Percentiles rank a stretch among this genome's conserved stretches.
Evolutionary conservation across 345 rosid genomes (phyloP).

Genomic region (Trapa bicornis): DNA sequence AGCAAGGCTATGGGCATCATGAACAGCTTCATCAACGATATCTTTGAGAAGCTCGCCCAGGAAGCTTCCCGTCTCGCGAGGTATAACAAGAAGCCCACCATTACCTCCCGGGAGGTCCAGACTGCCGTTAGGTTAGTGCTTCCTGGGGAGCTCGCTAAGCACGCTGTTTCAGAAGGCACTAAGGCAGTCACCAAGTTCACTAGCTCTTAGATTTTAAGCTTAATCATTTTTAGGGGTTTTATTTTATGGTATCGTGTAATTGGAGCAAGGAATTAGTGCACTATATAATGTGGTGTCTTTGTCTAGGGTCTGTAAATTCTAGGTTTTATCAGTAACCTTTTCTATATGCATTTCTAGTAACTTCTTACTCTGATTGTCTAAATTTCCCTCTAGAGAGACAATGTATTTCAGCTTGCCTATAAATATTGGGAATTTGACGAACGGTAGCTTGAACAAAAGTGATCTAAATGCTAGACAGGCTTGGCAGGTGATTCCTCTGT

Average conservation of each 20-base stretch:
- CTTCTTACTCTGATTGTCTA: too few relatives aligned
- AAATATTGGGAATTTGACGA: too few relatives aligned
- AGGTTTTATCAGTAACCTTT: not conserved
- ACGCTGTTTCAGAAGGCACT: slow-evolving; percentile 20
- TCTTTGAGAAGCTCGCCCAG: slow-evolving; percentile 18
- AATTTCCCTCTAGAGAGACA: too few relatives aligned
- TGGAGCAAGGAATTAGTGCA: not conserved
- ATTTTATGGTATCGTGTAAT: not conserved
- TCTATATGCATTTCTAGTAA: not conserved
- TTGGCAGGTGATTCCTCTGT: slow-evolving; percentile 50
- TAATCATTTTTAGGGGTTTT: not conserved
- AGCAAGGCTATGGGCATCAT: slow-evolving; percentile 23
- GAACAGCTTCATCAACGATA: slow-evolving; percentile 19
- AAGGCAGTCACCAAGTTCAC: slow-evolving; percentile 21
- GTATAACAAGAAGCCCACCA: slow-evolving; percentile 20
- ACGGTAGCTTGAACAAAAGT: slow-evolving; percentile 38
- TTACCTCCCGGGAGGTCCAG: slow-evolving; percentile 21
- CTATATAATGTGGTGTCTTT: not conserved
- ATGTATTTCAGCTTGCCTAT: too few relatives aligned
- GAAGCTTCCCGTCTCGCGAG: slow-evolving; percentile 16
- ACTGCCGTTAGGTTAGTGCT: slow-evolving; percentile 17
- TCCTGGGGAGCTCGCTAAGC: slow-evolving; percentile 21
- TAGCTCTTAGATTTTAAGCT: not conserved
- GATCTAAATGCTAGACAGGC: slow-evolving; percentile 65
- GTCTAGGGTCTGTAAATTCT: not conserved